These are phyloP conservation scores for Geotrichum restrictum DNA, from an alignment of 1,139 yeast genomes.

Conservation along the genomic window DNA sequence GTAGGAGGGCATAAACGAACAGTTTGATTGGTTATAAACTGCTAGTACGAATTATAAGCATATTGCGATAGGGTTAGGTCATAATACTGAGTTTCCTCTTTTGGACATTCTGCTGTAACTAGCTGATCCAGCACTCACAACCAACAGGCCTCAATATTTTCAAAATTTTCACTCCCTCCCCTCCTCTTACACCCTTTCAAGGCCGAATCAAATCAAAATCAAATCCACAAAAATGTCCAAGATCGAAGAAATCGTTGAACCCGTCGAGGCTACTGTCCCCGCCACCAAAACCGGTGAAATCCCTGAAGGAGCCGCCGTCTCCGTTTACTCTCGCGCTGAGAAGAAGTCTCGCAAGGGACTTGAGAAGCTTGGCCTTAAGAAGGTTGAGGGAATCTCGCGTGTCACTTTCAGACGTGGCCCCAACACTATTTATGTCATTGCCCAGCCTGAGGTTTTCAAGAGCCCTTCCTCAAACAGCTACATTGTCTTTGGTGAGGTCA, in stretches of 20 bases:
- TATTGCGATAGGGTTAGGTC: background rate
- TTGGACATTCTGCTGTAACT: no score
- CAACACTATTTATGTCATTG: constrained; percentile 88
- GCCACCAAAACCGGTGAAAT: constrained; percentile 44
- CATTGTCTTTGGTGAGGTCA: constrained; percentile 90
- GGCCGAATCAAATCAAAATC: background rate
- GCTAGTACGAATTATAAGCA: no score
- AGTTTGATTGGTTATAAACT: no score
- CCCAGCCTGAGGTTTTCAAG: constrained; percentile 91
- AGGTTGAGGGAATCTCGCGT: constrained; percentile 87
- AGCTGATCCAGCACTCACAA: no score
- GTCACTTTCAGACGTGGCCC: constrained; percentile 95
- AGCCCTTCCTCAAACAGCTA: constrained; percentile 72
- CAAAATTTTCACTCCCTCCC: background rate
- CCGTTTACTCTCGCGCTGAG: constrained; percentile 83
- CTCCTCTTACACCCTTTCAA: no score
- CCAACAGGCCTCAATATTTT: no score
- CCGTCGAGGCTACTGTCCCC: constrained; percentile 28
- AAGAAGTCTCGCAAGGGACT: constrained; percentile 93
- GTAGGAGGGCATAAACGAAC: no score
- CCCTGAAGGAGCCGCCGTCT: constrained; percentile 86
- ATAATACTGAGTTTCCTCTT: background rate
- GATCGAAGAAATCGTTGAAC: constrained; percentile 35
- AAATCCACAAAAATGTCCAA: constrained; percentile 21
- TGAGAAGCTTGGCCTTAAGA: constrained; percentile 85